phyloP scores from a whole-genome alignment of 1,284 basidiomycete genomes.

The Melampsora abietis-canadensis region DNA sequence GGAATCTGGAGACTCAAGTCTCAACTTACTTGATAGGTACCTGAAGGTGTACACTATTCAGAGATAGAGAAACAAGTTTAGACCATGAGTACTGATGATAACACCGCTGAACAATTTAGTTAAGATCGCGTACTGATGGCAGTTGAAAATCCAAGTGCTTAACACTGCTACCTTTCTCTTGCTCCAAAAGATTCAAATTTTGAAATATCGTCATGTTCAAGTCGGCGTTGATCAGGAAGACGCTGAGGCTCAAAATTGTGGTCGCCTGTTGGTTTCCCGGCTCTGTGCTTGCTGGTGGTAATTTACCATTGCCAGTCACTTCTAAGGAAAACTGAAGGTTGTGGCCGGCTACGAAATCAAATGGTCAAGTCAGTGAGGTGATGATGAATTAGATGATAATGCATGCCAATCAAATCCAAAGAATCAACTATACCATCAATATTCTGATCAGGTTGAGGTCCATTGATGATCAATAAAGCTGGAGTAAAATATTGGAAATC shows the following conservation, averaged over 20 bases:
- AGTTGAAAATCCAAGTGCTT: conserved; percentile 35
- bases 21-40: conserved; percentile 27
- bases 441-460: conserved; percentile 17
- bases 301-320: conserved; percentile 24
- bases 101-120: too few species aligned
- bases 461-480: conserved; percentile 25
- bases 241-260: conserved; percentile 24
- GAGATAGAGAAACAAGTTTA: background rate
- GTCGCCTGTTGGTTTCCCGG: conserved; percentile 28
- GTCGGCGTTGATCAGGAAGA: conserved; percentile 27
- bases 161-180: conserved; percentile 35
- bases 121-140: conserved; percentile 10
- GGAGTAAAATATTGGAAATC: conserved; percentile 35
- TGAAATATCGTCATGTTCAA: conserved; percentile 29
- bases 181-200: conserved; percentile 20
- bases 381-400: background rate
- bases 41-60: conserved; percentile 28
- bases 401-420: background rate
- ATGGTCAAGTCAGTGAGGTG: background rate
- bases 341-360: conserved; percentile 16
- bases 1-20: background rate
- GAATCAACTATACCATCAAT: conserved; percentile 16
- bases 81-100: background rate
- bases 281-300: conserved; percentile 21
- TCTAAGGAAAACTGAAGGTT: conserved; percentile 22